These are phyloP conservation scores for Solanum bulbocastanum DNA, from an alignment of 257 asterid species.

Conservation along the genomic window DNA sequence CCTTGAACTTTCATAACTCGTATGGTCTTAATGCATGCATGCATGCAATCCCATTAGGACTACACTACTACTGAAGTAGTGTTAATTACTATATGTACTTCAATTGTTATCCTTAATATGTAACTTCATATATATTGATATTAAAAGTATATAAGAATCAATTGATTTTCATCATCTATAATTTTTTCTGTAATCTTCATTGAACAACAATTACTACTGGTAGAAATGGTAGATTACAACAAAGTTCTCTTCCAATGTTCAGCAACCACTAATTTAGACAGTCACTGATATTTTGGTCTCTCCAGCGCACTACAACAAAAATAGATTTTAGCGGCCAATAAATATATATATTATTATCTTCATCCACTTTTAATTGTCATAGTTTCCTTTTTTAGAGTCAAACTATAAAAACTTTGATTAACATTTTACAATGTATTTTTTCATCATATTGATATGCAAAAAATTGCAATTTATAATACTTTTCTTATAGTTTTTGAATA, in stretches of 20 bases:
- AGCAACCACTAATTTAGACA: not conserved
- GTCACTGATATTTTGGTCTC: not conserved
- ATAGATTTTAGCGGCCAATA: too few species aligned
- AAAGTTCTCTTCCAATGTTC: not conserved
- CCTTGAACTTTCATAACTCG: slow-evolving; percentile 5
- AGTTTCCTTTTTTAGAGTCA: too few species aligned
- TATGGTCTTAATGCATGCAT: not conserved
- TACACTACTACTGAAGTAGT: not conserved
- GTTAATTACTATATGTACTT: not conserved
- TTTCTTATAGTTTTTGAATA: too few species aligned
- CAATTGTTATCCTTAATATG: not conserved
- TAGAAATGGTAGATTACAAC: not conserved
- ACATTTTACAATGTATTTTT: too few species aligned
- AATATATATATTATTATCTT: too few species aligned
- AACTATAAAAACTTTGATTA: too few species aligned
- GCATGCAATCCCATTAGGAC: not conserved
- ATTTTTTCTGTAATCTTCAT: not conserved
- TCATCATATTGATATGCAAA: too few species aligned
- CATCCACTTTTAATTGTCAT: too few species aligned
- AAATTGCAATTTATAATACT: too few species aligned
- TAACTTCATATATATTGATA: not conserved
- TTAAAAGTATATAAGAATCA: not conserved
- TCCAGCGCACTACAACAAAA: not conserved
- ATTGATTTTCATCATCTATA: not conserved
- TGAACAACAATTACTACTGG: not conserved